Evolutionary conservation across 176 grass and related monocot species (phyloP).

Genomic region (Urochloa ruziziensis): DNA sequence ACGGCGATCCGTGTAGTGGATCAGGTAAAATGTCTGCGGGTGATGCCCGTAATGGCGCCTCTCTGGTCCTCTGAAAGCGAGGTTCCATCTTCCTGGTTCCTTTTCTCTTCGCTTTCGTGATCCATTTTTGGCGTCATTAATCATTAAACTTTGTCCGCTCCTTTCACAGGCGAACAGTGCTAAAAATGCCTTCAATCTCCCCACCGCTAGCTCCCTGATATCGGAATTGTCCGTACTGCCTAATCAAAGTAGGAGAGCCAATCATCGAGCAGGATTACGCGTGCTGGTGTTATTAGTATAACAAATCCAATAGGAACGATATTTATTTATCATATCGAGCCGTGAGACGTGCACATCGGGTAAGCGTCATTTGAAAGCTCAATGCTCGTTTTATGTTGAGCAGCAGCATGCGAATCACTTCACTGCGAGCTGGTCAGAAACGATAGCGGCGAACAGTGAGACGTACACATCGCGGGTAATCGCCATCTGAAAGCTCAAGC

Average conservation of each 20-base stretch:
- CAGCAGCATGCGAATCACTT: too few relatives aligned
- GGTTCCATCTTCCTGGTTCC: not conserved
- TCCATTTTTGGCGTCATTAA: not conserved
- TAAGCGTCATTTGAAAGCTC: not conserved
- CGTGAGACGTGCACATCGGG: not conserved
- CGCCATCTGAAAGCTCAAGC: too few relatives aligned
- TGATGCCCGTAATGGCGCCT: not conserved
- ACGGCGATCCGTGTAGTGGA: not conserved
- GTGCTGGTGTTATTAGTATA: not conserved
- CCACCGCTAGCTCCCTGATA: not conserved
- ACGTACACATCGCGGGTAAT: too few relatives aligned
- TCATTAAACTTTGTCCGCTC: not conserved
- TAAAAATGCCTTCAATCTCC: not conserved
- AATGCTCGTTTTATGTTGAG: not conserved
- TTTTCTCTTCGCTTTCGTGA: not conserved
- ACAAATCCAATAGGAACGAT: not conserved
- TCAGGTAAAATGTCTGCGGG: not conserved
- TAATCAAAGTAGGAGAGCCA: not conserved
- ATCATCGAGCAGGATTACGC: not conserved
- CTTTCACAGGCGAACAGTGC: conserved; percentile 13
- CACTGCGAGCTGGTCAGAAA: too few relatives aligned
- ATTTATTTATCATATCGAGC: too few relatives aligned
- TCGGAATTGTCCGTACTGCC: not conserved
- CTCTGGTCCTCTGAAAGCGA: conserved; percentile 15
- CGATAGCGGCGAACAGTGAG: too few relatives aligned